Percentiles rank a stretch among this genome's conserved stretches.
These are phyloP conservation scores for Stephania yunnanensis DNA, from an alignment of 164 flowering plant genomes.

Conservation along the genomic window DNA sequence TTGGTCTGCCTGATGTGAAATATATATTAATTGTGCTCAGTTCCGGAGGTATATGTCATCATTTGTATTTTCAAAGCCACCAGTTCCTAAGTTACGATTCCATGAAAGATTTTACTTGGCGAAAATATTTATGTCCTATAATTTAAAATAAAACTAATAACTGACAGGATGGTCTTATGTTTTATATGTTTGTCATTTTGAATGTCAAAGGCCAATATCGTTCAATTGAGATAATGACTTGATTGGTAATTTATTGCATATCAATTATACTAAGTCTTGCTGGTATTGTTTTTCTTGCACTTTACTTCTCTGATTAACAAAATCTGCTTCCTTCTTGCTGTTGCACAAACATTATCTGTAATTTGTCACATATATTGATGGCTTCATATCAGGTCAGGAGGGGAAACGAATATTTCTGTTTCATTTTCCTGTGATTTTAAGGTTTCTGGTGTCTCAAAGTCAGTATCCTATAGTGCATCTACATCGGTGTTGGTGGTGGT, in stretches of 20 bases:
- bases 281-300: background rate
- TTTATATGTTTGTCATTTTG: background rate
- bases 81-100: background rate
- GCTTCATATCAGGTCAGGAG: slow-evolving; percentile 53
- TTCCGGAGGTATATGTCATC: background rate
- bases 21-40: background rate
- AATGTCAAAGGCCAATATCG: background rate
- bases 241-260: background rate
- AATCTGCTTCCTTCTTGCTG: background rate
- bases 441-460: slow-evolving; percentile 38
- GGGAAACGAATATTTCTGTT: slow-evolving; percentile 56
- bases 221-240: background rate
- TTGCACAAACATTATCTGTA: background rate
- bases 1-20: background rate
- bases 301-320: background rate
- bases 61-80: background rate
- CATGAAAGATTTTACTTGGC: background rate
- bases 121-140: background rate
- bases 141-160: background rate
- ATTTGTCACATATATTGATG: slow-evolving; percentile 8
- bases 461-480: slow-evolving; percentile 56
- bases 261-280: background rate
- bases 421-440: slow-evolving; percentile 76
- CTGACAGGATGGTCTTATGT: background rate
- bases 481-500: slow-evolving; percentile 54